Conservation (phyloP, 352 stramenopile genomes). For the Pythium myriotylum region DNA sequence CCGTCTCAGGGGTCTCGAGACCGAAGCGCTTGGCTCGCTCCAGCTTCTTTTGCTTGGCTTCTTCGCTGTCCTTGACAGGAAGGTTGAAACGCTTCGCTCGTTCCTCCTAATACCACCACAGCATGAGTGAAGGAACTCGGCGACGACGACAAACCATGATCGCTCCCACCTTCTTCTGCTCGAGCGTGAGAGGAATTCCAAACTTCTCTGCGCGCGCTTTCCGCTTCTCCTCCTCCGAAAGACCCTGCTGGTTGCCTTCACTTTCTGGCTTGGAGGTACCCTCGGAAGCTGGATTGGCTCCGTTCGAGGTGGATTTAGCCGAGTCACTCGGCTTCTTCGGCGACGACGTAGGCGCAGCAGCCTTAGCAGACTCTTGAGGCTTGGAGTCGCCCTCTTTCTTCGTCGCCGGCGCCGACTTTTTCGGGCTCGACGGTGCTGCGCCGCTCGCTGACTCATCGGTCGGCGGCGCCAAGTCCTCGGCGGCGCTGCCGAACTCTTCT, state of each 20-base stretch:
- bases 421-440: slow-evolving; percentile 17
- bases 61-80: slow-evolving; percentile 33
- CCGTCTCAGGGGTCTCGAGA: slow-evolving; percentile 76
- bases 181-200: slow-evolving; percentile 66
- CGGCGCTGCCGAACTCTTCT: slow-evolving; percentile 83
- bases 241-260: slow-evolving; percentile 21
- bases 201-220: slow-evolving; percentile 81
- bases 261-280: not conserved
- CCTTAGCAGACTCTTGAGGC: slow-evolving; percentile 13
- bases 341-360: slow-evolving; percentile 1
- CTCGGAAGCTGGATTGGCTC: not conserved
- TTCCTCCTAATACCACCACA: slow-evolving; percentile 41
- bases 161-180: slow-evolving; percentile 62
- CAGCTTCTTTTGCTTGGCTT: slow-evolving; percentile 69
- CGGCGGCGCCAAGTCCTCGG: slow-evolving; percentile 63
- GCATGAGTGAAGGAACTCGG: not conserved
- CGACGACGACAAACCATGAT: not conserved
- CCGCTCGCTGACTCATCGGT: slow-evolving; percentile 20
- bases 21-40: slow-evolving; percentile 79
- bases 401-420: slow-evolving; percentile 14
- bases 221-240: slow-evolving; percentile 81
- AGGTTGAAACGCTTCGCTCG: slow-evolving; percentile 84
- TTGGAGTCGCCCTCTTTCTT: not conserved
- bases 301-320: not conserved
- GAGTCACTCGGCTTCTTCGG: slow-evolving; percentile 18